Conservation (phyloP, 2,329 filamentous ascomycete genomes). For the Blastomyces silverae region DNA sequence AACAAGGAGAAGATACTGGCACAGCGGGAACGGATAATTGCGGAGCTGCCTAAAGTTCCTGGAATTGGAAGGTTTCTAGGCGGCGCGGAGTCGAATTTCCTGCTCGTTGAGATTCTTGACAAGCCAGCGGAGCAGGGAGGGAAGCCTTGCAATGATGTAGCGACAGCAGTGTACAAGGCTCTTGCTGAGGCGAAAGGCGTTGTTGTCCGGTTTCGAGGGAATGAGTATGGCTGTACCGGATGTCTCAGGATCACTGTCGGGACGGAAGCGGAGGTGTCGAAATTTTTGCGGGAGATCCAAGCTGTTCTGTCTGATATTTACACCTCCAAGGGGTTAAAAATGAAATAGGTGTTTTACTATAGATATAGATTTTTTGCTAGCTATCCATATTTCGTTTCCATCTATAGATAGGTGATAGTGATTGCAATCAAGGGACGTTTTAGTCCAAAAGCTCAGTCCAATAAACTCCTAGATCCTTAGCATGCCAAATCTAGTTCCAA, state of each 20-base stretch:
- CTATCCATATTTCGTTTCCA: not conserved
- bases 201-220: conserved; percentile 87
- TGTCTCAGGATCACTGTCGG: conserved; percentile 89
- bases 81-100: conserved; percentile 75
- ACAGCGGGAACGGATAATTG: conserved; percentile 70
- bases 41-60: conserved; percentile 63
- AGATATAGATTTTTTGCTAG: conserved; percentile 1
- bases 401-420: not conserved
- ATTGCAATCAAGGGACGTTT: not conserved
- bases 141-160: conserved; percentile 69
- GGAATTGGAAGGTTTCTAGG: conserved; percentile 78
- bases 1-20: conserved; percentile 63
- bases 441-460: not conserved
- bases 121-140: conserved; percentile 49
- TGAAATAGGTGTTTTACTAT: not conserved
- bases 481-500: not conserved
- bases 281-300: conserved; percentile 64
- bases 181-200: conserved; percentile 83
- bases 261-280: conserved; percentile 75
- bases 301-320: conserved; percentile 46
- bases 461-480: not conserved
- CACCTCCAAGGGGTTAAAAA: conserved; percentile 18
- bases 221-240: conserved; percentile 81
- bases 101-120: conserved; percentile 83
- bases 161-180: conserved; percentile 71